phyloP scores from a whole-genome alignment of 1,284 basidiomycete species.

The Tylopilus sp. region DNA sequence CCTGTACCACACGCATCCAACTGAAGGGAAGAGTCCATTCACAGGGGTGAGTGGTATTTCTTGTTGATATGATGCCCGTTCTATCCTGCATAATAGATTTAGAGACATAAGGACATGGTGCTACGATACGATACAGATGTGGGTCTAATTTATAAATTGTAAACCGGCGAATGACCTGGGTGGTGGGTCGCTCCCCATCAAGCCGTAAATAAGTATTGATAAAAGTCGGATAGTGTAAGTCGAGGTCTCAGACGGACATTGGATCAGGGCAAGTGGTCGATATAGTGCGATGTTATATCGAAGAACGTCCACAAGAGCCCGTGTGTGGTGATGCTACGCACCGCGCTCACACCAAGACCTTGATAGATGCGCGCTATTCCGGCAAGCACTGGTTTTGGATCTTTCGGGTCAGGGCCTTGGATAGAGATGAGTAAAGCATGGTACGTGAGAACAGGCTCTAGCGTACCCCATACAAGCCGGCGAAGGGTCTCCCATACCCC shows the following conservation, averaged over 20 bases:
- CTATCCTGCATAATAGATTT: slow-evolving; percentile 15
- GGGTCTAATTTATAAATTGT: slow-evolving; percentile 20
- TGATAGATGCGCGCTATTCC: slow-evolving; percentile 77
- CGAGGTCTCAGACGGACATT: slow-evolving; percentile 3
- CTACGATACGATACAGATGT: slow-evolving; percentile 32
- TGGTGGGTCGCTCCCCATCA: slow-evolving; percentile 10
- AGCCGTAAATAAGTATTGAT: slow-evolving; percentile 11
- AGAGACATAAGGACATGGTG: slow-evolving; percentile 7
- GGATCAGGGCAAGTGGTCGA: slow-evolving; percentile 58
- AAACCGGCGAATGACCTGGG: slow-evolving; percentile 2
- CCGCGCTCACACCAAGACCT: slow-evolving; percentile 78
- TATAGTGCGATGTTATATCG: slow-evolving; percentile 68
- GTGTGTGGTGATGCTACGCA: slow-evolving; percentile 78
- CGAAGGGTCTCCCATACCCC: slow-evolving; percentile 68
- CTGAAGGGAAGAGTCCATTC: background rate
- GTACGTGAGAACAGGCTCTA: background rate
- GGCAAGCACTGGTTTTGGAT: slow-evolving; percentile 62
- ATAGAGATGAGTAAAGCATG: slow-evolving; percentile 7
- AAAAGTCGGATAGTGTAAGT: slow-evolving; percentile 4
- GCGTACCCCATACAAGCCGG: slow-evolving; percentile 68
- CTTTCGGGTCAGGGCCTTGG: slow-evolving; percentile 67
- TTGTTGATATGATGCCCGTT: slow-evolving; percentile 3
- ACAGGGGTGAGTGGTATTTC: slow-evolving; percentile 1
- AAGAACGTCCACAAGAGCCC: slow-evolving; percentile 81
- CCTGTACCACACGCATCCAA: slow-evolving; percentile 6